phyloP scores from a whole-genome alignment of 306 rosid species.

The Gynostemma pentaphyllum region DNA sequence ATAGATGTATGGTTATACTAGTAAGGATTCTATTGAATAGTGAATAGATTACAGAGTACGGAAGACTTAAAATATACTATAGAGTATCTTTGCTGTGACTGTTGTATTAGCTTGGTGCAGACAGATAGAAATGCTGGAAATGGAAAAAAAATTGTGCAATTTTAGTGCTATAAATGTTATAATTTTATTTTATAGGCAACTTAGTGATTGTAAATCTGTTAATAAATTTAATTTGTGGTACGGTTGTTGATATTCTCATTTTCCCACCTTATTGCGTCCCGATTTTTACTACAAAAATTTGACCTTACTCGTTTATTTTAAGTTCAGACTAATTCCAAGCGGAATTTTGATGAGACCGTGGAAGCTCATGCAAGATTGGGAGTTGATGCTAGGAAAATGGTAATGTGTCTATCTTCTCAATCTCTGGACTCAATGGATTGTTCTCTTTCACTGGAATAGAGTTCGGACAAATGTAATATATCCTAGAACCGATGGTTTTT shows the following conservation, averaged over 20 bases:
- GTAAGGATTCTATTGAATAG: neutral
- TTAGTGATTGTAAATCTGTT: neutral
- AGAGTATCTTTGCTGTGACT: neutral
- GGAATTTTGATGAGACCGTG: constrained; percentile 82
- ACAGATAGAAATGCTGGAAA: neutral
- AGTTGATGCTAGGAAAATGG: constrained; percentile 82
- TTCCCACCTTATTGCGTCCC: neutral
- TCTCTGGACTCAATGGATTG: constrained; percentile 1
- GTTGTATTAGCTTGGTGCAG: neutral
- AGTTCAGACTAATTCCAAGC: constrained; percentile 55
- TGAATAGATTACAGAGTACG: neutral
- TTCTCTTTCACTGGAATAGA: neutral
- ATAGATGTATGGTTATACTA: neutral
- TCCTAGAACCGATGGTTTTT: neutral
- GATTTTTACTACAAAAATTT: neutral
- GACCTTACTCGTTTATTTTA: constrained; percentile 1
- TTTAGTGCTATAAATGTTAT: neutral
- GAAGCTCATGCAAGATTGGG: constrained; percentile 89
- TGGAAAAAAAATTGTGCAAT: neutral
- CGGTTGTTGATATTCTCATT: neutral
- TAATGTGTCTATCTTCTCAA: constrained; percentile 20
- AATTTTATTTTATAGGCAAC: neutral
- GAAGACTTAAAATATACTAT: neutral
- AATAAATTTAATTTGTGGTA: neutral
- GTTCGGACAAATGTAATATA: neutral